Evolutionary conservation across 2,329 filamentous ascomycete species (phyloP), one percentile per base, ranked within the genome.

Genomic region (Fusarium tuaranense): DNA sequence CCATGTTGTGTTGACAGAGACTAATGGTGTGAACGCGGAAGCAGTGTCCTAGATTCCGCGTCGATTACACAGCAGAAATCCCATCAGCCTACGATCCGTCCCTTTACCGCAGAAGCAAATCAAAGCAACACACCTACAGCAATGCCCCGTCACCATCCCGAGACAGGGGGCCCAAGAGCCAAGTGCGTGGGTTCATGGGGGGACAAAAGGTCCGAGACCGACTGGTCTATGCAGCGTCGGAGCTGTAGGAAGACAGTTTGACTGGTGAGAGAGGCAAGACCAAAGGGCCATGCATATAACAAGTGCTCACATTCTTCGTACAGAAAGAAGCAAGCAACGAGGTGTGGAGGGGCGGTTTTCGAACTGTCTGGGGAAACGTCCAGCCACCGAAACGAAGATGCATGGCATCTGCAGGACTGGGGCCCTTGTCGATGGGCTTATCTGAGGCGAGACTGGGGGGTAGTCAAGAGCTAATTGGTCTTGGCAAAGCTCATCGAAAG

Each of bases 291-390:
- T 65, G 36, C 63, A 58, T 34, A 36, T 51, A 48, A 32, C 57
- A 39, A 38, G 36, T 38, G 30, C 61, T 55, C 32, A 63, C 25
- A 48, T 27, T 16, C 41, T 27, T 63, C 60, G 44, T 39, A 63
- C 61, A 38, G 63, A n/a, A 67, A 51, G 38, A 57, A 34, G 36
- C 38, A 32, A 44, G 38, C 38, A 41, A 48, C 51, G 63, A 48
- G 44, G 57, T 55, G 61, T 59, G 48, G 53, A 59, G 44, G 46
- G 59, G 39, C 32, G 36, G 51, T 65, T 51, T 72, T 63, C 64
- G 66, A 72, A 71, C 65, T 67, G 60, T 73, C 66, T 65, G 69
- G 71, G 66, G 71, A 67, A 71, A 32, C n/a, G 30, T 20, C 51
- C 30, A 71, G 62, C 44, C 25, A 44, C 39, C 39, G 60, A 60